These are phyloP conservation scores for Fusarium ramigenum DNA, from an alignment of 2,329 filamentous ascomycete genomes.

Conservation along the genomic window DNA sequence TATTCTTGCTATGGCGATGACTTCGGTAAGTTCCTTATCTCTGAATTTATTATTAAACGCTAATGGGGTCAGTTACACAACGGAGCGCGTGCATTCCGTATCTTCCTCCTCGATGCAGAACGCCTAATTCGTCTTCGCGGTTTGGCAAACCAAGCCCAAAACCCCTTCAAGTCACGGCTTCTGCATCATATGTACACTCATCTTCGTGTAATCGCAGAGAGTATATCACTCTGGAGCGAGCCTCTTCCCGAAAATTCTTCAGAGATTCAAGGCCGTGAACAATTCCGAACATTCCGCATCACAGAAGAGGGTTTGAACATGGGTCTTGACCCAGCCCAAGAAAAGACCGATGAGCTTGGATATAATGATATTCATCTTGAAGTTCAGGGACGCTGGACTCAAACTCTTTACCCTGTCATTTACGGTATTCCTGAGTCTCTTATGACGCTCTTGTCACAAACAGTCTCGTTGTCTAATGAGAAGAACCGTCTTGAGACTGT, in stretches of 20 bases:
- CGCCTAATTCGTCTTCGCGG: constrained; percentile 52
- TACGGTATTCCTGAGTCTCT: constrained; percentile 55
- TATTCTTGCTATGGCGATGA: constrained; percentile 46
- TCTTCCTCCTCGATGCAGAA: constrained; percentile 54
- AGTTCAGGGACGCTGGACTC: constrained; percentile 50
- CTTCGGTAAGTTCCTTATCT: constrained; percentile 5
- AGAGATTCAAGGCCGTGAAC: background rate
- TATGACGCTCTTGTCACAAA: constrained; percentile 52
- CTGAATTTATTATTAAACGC: rapidly evolving
- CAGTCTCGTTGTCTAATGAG: constrained; percentile 55
- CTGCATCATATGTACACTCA: constrained; percentile 59
- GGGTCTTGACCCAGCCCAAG: constrained; percentile 41
- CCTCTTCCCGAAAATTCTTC: background rate
- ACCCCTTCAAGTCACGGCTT: constrained; percentile 53
- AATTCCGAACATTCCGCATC: constrained; percentile 43
- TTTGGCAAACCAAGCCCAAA: constrained; percentile 44
- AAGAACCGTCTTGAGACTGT: constrained; percentile 46
- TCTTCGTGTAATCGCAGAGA: constrained; percentile 57
- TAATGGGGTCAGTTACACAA: constrained; percentile 21
- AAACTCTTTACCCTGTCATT: constrained; percentile 55
- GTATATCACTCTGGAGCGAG: constrained; percentile 40
- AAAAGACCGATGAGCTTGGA: constrained; percentile 48
- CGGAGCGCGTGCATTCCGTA: constrained; percentile 23
- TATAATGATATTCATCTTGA: constrained; percentile 57
- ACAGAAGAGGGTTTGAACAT: constrained; percentile 44